Evolutionary conservation across 2,329 filamentous ascomycete genomes (phyloP), one percentile per base, ranked within the genome.

Genomic region (Ascomycota sp.): DNA sequence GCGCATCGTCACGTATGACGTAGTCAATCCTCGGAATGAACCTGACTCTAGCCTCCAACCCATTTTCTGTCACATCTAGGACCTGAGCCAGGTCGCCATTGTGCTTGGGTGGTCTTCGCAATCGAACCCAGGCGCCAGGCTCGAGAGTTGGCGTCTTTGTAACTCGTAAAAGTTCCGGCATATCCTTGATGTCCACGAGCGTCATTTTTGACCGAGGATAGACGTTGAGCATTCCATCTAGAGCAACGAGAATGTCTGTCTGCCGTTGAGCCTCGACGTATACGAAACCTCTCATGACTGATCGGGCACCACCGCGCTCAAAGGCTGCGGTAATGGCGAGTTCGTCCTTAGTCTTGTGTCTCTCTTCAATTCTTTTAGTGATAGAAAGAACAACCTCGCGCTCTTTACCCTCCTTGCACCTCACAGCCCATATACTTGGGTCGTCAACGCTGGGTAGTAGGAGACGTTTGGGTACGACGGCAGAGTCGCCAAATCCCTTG

Each of bases 351-450:
- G 79, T 81, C 20, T 70, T 72, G 29, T 68, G 55, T 24, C 77
- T 69, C 45, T 95, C 83, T 47, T 91, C 75, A 30, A 92, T 73
- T 31, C 83, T 75, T 55, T 85, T 92, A 58, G 82, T 81, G 40
- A 98, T 78, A 20, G 73, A 73, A 47, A 82, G 78, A 30, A 98
- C 65, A 23, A 92, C 76, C 46, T 98, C 89, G 36, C 77, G 72
- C 55, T 98, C 89, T 53, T 98, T 98, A 43, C 86, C 86, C 40
- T 89, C 81, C 49, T 89, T 89, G 55, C 83, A 93, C 43, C 79
- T 75, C 37, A 93, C 75, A 36, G 78, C 82, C 81, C 82, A 98
- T 47, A 98, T 95, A 43, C 80, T 83, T 1, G 89, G 89, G 50
- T 98, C 89, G 37, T 94, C 78, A 29, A 94, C 85, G 43, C 81